Evolutionary conservation across 352 stramenopile genomes (phyloP).

Genomic region (Elongisporangium undulatum): DNA sequence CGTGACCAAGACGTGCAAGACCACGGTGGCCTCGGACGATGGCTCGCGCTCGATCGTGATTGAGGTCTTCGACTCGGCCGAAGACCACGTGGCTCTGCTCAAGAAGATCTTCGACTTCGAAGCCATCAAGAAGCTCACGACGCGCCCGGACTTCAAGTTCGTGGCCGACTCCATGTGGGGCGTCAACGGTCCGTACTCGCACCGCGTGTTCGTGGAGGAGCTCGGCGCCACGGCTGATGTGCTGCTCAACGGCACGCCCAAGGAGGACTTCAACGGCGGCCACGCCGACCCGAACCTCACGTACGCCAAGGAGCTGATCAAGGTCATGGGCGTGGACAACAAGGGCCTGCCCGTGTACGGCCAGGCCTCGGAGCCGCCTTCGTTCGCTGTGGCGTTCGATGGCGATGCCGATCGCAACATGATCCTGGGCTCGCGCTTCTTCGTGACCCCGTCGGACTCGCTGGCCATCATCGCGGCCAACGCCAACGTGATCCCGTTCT

Average conservation of each 20-base stretch:
- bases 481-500: constrained; percentile 96
- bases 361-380: constrained; percentile 60
- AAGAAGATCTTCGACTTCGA: constrained; percentile 98
- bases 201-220: constrained; percentile 95
- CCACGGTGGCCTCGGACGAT: constrained; percentile 74
- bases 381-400: constrained; percentile 96
- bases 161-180: constrained; percentile 98
- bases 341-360: constrained; percentile 77
- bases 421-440: constrained; percentile 97
- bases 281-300: constrained; percentile 99
- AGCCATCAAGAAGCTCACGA: constrained; percentile 89
- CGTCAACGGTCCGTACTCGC: constrained; percentile 95
- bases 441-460: constrained; percentile 98
- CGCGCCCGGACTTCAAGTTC: constrained; percentile 93
- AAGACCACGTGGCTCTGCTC: constrained; percentile 94
- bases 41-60: constrained; percentile 90
- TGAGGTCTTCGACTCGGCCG: constrained; percentile 96
- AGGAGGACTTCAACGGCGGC: constrained; percentile 96
- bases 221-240: constrained; percentile 81
- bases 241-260: constrained; percentile 92
- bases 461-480: constrained; percentile 98
- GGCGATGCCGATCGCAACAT: constrained; percentile 99
- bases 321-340: constrained; percentile 93
- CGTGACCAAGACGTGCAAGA: constrained; percentile 67
- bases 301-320: constrained; percentile 96